Base-by-base conservation (phyloP, 371 early-diverging fungal genomes). In the Mucor indicus region DNA sequence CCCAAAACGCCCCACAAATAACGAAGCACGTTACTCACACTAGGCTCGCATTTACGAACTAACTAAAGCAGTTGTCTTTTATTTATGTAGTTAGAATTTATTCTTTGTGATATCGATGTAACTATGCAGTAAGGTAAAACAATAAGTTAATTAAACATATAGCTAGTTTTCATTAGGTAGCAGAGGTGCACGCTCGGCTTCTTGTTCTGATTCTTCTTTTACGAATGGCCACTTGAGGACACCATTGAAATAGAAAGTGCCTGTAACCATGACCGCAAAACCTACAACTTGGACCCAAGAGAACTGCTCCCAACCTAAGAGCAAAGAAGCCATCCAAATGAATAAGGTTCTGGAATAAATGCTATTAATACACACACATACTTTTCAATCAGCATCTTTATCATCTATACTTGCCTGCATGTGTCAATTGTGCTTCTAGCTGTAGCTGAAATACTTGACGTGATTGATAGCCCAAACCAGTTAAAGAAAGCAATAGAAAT, bases 341-440 rank as follows among this genome's bases (percentile, higher is more conserved):
- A 95, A 94, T 33, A 96, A 66, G 3, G 96, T 98, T 49, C 97
- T 72, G 37, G 1, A 17, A 54, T 25, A n/a, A n/a, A n/a, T n/a
- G n/a, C n/a, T n/a, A n/a, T 36, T 19, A 20, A 43, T n/a, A 32
- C 11, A 22, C 19, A 15, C 4, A 7, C 19, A 19, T 4, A 11
- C n/a, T 24, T 16, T 15, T 13, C 1, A 15, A 3, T 3, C 13
- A 3, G 22, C 31, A n/a, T 12, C n/a, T 20, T 9, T 17, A 22
- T 30, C 19, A 19, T n/a, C 3, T 12, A n/a, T 48, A 13, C 40
- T 61, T 72, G 72, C 76, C 76, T 78, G 85, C 92, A 91, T 8
- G 96, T 89, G 62, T 98, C 98, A 48, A 98, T 95, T 4, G 96
- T 98, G 9, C 89, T 87, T 31, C 98, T 78, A 15, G 92, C 82